Evolutionary conservation across 768 basidiomycete genomes (phyloP).

Genomic region (Flagelloscypha sp.): DNA sequence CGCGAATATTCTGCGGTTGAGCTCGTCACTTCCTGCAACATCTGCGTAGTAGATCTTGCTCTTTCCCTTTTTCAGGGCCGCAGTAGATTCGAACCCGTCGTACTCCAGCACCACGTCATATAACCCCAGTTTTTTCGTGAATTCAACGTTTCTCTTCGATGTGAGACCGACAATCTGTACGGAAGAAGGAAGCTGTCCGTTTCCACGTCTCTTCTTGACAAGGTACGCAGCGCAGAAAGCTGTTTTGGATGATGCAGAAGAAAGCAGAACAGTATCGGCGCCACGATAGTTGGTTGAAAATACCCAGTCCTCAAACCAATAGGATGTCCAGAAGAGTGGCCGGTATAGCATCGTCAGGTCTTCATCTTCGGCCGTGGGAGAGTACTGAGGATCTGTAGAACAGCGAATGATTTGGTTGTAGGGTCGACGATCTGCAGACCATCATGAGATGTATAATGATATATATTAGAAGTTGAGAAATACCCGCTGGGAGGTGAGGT

Average conservation of each 20-base stretch:
- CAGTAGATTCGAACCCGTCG: slow-evolving; percentile 28
- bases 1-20: slow-evolving; percentile 37
- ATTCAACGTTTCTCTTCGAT: slow-evolving; percentile 43
- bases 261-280: slow-evolving; percentile 43
- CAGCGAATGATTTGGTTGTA: slow-evolving; percentile 65
- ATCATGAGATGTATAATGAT: background rate
- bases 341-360: slow-evolving; percentile 67
- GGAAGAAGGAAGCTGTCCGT: too few relatives aligned
- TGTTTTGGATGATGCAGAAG: slow-evolving; percentile 67
- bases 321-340: slow-evolving; percentile 69
- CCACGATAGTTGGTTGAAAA: slow-evolving; percentile 40
- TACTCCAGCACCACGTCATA: slow-evolving; percentile 55
- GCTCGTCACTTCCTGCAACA: slow-evolving; percentile 46
- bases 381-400: slow-evolving; percentile 45
- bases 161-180: slow-evolving; percentile 55
- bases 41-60: slow-evolving; percentile 49
- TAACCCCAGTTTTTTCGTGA: slow-evolving; percentile 45
- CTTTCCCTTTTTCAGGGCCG: slow-evolving; percentile 19
- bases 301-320: slow-evolving; percentile 70
- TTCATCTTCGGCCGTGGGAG: slow-evolving; percentile 36
- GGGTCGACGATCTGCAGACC: slow-evolving; percentile 44
- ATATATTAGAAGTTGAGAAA: background rate
- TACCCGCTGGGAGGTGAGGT: slow-evolving; percentile 55
- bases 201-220: slow-evolving; percentile 33
- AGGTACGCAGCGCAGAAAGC: slow-evolving; percentile 63